Conservation (phyloP, 2,329 filamentous ascomycete genomes). For the Botrytis sinoallii region DNA sequence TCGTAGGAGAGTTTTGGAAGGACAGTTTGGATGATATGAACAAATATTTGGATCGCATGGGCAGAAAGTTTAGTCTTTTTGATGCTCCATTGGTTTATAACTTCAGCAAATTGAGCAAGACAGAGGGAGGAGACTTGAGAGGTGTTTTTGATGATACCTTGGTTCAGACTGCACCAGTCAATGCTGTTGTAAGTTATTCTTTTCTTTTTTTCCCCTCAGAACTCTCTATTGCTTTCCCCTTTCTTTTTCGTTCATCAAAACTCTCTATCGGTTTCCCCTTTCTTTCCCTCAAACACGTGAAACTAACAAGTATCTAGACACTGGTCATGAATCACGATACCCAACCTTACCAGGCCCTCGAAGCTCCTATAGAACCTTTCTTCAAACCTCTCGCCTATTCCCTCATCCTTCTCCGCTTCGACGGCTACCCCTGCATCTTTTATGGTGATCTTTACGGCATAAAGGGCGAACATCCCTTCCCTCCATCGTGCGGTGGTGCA, state of each 20-base stretch:
- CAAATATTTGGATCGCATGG: conserved; percentile 56
- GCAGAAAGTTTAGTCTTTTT: conserved; percentile 59
- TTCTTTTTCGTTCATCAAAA: too few species aligned
- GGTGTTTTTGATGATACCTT: conserved; percentile 60
- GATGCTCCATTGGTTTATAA: conserved; percentile 68
- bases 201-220: neutral
- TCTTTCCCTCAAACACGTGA: too few species aligned
- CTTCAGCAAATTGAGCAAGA: conserved; percentile 59
- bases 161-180: conserved; percentile 50
- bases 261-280: neutral
- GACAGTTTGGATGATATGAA: conserved; percentile 54
- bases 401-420: conserved; percentile 63
- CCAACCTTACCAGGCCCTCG: conserved; percentile 60
- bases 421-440: conserved; percentile 66
- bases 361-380: conserved; percentile 58
- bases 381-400: conserved; percentile 72
- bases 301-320: conserved; percentile 43
- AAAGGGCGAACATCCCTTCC: conserved; percentile 45
- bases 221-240: neutral
- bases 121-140: conserved; percentile 57
- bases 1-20: conserved; percentile 70
- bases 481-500: conserved; percentile 51
- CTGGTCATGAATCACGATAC: conserved; percentile 74
- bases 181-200: conserved; percentile 51
- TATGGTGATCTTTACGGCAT: conserved; percentile 69